Evolutionary conservation across 345 rosid species (phyloP), one percentile per base, ranked within the genome.

Genomic region (Pugionium cornutum): DNA sequence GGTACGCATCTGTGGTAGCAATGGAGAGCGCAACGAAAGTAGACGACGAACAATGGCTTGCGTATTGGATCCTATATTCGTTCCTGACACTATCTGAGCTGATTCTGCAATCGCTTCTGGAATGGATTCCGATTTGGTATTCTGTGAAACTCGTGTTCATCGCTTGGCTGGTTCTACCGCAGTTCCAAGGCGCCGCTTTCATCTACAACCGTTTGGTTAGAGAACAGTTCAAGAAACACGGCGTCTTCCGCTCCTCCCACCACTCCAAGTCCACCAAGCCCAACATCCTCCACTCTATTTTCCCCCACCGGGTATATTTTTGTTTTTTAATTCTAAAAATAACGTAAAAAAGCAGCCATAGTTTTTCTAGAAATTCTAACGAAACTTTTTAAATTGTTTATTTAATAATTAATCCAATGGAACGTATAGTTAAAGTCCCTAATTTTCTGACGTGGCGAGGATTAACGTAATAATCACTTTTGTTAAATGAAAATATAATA

Each of bases 1-100:
- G 96, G 75, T 88, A 86, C 53, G 96, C 96, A 9, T 88, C 97
- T 1, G 86, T 90, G 44, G 44, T 84, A 29, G 92, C 97, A 35
- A 86, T 90, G 75, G 97, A 90, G 76, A 88, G 81, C 45, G 26
- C 87, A 7, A 59, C 85, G 1, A 86, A 75, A 75, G 79, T 63
- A 33, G 96, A 88, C 48, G 91, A 90, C 58, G 81, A 90, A 70
- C 97, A 90, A 80, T 90, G 97, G 97, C 96, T 90, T 37, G 96
- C 97, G 35, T 90, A 90, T 66, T 90, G 97, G 97, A 88, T 90
- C 45, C 33, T 88, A 3, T 90, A 90, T 64, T 90, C 97, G 4
- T 83, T 90, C 69, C 80, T 90, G 3, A 78, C 97, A 59, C 83
- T 90, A 1, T 4, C 80, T 1, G 97, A 90, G 81, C 83, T 90